phyloP scores from a whole-genome alignment of 441 rosid genomes.

The Gossypium laxum region DNA sequence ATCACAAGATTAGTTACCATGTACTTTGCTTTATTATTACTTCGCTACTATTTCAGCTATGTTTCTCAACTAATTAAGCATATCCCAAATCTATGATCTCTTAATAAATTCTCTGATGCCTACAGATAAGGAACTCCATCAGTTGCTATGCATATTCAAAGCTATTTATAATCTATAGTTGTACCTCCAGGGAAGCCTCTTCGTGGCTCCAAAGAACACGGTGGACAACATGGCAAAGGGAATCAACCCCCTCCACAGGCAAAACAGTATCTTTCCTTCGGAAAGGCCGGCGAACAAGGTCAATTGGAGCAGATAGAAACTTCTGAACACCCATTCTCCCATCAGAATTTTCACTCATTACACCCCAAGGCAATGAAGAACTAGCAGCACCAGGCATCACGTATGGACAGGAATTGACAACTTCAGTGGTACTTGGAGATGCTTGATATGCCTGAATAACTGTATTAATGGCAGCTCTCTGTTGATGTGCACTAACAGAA shows the following conservation, averaged over 20 bases:
- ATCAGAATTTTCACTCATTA: constrained; percentile 39
- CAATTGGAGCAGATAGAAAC: constrained; percentile 53
- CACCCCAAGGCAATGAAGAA: constrained; percentile 65
- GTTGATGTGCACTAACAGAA: constrained; percentile 97
- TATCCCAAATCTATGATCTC: background rate
- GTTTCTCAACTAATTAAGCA: background rate
- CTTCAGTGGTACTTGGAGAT: constrained; percentile 47
- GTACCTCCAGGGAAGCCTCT: constrained; percentile 79
- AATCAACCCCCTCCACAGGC: constrained; percentile 66
- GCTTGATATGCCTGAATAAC: constrained; percentile 74
- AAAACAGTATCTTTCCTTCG: constrained; percentile 63
- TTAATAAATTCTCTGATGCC: background rate
- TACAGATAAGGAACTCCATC: background rate
- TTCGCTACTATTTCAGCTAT: background rate
- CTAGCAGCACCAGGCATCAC: constrained; percentile 55
- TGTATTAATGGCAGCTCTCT: constrained; percentile 59
- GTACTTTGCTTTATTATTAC: background rate
- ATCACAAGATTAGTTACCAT: background rate
- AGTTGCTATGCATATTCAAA: background rate
- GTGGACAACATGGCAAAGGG: constrained; percentile 65
- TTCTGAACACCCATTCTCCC: constrained; percentile 45
- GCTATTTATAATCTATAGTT: constrained; percentile 6
- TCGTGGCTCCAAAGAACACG: constrained; percentile 63
- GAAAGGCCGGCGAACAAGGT: constrained; percentile 66
- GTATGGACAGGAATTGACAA: constrained; percentile 82